Conservation (phyloP, 106 monocot genomes). For the Hemerocallis citrina region DNA sequence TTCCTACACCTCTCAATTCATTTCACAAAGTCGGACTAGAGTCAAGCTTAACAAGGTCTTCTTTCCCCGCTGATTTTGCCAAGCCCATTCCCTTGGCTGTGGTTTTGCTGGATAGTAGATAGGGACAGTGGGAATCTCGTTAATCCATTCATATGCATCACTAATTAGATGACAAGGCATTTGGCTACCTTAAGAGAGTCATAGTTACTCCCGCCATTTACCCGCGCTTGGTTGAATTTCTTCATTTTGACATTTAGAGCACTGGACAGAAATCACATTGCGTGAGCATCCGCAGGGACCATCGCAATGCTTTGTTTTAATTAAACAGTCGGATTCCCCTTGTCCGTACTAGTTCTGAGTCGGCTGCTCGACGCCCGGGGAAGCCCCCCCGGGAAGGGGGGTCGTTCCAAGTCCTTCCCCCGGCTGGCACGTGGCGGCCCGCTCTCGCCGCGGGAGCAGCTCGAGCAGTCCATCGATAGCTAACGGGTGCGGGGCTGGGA, state of each 20-base stretch:
- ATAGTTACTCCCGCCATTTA: slow-evolving; percentile 80
- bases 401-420: neutral
- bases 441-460: neutral
- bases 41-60: slow-evolving; percentile 17
- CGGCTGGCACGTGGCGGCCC: neutral
- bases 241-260: slow-evolving; percentile 55
- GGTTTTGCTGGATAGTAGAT: slow-evolving; percentile 62
- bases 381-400: neutral
- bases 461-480: slow-evolving; percentile 1
- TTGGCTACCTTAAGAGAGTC: slow-evolving; percentile 94
- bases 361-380: neutral
- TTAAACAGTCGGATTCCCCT: slow-evolving; percentile 7
- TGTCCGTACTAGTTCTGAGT: slow-evolving; percentile 1
- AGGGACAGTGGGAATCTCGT: slow-evolving; percentile 66
- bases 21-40: slow-evolving; percentile 14
- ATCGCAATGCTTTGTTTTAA: slow-evolving; percentile 26
- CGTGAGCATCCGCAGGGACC: slow-evolving; percentile 32
- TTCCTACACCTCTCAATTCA: slow-evolving; percentile 11
- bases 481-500: slow-evolving; percentile 13
- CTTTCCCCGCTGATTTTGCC: slow-evolving; percentile 18
- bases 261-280: slow-evolving; percentile 51
- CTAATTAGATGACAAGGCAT: slow-evolving; percentile 59
- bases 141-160: slow-evolving; percentile 55
- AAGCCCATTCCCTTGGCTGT: slow-evolving; percentile 44
- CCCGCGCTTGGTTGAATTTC: slow-evolving; percentile 64